These are phyloP conservation scores for Fragaria ananassa DNA, from an alignment of 306 rosid genomes.

Conservation along the genomic window DNA sequence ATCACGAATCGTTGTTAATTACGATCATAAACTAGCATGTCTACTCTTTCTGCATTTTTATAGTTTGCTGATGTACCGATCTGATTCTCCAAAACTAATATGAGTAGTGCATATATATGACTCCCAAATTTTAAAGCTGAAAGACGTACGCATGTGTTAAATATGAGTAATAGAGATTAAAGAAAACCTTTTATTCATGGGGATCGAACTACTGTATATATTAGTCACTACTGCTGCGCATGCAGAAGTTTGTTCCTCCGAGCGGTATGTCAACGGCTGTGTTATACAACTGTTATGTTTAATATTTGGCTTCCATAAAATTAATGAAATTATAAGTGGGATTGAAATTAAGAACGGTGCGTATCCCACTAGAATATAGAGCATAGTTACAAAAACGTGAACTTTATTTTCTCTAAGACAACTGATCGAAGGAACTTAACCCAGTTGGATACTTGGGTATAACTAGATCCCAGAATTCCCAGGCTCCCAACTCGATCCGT, in stretches of 20 bases:
- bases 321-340: background rate
- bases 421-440: background rate
- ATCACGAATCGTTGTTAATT: background rate
- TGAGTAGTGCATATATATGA: background rate
- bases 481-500: background rate
- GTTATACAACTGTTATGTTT: background rate
- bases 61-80: background rate
- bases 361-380: background rate
- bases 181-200: background rate
- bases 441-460: background rate
- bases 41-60: background rate
- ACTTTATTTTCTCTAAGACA: background rate
- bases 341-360: background rate
- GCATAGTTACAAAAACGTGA: background rate
- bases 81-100: background rate
- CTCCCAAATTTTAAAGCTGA: background rate
- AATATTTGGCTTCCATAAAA: background rate
- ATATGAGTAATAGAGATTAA: background rate
- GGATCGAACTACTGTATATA: background rate
- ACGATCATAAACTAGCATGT: background rate
- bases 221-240: background rate
- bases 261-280: slow-evolving; percentile 10
- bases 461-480: background rate
- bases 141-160: slow-evolving; percentile 5
- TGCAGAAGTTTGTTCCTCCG: slow-evolving; percentile 9